Evolutionary conservation across 495 filamentous ascomycete species (phyloP).

Genomic region (Astrothelium macrocarpum): DNA sequence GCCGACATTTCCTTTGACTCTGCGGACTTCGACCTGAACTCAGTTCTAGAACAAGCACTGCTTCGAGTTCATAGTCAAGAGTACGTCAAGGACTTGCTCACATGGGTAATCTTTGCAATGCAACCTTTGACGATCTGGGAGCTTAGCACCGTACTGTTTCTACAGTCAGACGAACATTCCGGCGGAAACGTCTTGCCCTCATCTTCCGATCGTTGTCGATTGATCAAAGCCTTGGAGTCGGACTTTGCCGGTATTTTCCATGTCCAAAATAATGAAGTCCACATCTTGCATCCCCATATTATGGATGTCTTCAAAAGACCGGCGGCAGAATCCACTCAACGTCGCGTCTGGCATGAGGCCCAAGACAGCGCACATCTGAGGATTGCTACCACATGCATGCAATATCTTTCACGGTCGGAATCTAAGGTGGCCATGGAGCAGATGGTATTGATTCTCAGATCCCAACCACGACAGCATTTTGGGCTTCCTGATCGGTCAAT

Average conservation of each 20-base stretch:
- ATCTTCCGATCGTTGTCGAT: neutral
- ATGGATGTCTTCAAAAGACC: neutral
- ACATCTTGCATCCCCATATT: neutral
- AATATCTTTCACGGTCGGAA: neutral
- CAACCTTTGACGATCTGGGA: neutral
- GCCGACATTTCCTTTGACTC: too few species aligned
- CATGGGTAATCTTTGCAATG: neutral
- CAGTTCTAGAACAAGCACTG: neutral
- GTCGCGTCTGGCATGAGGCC: neutral
- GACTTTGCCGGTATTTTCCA: neutral
- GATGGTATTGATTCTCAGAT: neutral
- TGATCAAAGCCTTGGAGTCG: neutral
- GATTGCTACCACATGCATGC: neutral
- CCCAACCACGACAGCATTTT: neutral
- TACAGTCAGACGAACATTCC: neutral
- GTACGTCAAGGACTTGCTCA: neutral
- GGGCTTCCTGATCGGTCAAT: neutral
- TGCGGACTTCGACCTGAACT: neutral
- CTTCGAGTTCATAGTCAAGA: neutral
- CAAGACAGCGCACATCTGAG: neutral
- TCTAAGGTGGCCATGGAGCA: neutral
- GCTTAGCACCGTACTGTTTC: neutral
- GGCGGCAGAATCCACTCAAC: neutral
- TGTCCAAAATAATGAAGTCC: neutral
- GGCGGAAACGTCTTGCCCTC: neutral